These are phyloP conservation scores for Pichia nanzhaoensis DNA, from an alignment of 805 yeast species.

Conservation along the genomic window DNA sequence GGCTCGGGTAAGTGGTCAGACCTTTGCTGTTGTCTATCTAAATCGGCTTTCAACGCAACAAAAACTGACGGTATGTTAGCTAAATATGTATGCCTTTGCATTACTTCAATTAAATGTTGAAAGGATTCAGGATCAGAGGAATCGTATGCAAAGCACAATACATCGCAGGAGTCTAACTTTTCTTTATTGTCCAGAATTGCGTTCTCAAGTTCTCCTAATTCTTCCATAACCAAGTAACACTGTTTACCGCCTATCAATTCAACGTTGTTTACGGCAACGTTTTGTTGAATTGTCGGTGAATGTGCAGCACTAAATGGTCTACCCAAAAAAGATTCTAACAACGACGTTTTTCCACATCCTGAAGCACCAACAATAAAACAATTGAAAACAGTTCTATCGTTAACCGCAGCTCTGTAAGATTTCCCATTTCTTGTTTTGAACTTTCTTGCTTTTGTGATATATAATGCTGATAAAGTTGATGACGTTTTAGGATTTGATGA, in stretches of 20 bases:
- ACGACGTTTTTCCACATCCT: conserved; percentile 79
- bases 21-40: conserved; percentile 92
- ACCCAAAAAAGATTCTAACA: conserved; percentile 75
- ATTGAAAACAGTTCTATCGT: conserved; percentile 86
- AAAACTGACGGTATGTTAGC: conserved; percentile 73
- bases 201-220: conserved; percentile 78
- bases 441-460: conserved; percentile 77
- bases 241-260: conserved; percentile 94
- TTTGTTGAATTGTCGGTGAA: conserved; percentile 76
- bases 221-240: conserved; percentile 85
- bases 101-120: conserved; percentile 67
- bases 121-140: conserved; percentile 95
- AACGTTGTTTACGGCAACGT: conserved; percentile 83
- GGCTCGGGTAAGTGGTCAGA: conserved; percentile 82
- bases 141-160: conserved; percentile 82
- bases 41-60: conserved; percentile 91
- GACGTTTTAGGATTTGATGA: conserved; percentile 15
- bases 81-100: conserved; percentile 49
- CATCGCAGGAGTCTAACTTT: conserved; percentile 81
- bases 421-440: conserved; percentile 60
- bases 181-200: conserved; percentile 68
- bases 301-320: conserved; percentile 64
- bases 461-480: conserved; percentile 44
- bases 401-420: conserved; percentile 55
- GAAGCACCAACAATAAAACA: conserved; percentile 84